Evolutionary conservation across 192 early-diverging fungal species (phyloP).

Genomic region (Jimgerdemannia flammicorona): DNA sequence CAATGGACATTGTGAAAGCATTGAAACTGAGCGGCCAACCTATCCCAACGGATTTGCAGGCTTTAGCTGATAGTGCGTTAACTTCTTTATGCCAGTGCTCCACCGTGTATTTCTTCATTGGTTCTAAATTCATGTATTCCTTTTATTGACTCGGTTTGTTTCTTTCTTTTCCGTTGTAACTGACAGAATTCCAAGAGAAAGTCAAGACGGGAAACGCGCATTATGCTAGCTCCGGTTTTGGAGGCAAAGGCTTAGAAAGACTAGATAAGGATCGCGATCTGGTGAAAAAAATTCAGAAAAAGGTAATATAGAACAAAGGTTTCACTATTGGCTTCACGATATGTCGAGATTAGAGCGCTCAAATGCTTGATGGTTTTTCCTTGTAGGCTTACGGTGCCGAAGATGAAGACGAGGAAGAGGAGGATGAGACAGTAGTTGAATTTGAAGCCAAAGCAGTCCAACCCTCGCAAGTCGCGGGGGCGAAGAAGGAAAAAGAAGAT

Average conservation of each 20-base stretch:
- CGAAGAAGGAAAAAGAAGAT: constrained; percentile 27
- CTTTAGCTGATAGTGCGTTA: constrained; percentile 59
- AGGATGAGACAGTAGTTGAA: constrained; percentile 23
- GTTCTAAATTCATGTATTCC: no score
- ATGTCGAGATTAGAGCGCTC: no score
- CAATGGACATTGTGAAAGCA: constrained; percentile 88
- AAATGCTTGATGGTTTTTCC: constrained; percentile 3
- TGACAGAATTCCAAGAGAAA: constrained; percentile 64
- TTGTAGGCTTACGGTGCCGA: constrained; percentile 61
- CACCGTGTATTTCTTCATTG: no score
- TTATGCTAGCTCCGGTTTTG: constrained; percentile 78
- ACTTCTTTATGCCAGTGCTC: not conserved
- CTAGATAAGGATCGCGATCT: constrained; percentile 89
- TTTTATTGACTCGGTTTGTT: no score
- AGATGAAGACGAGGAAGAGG: constrained; percentile 67
- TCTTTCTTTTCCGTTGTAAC: constrained; percentile 5
- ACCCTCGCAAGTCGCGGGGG: constrained; percentile 18
- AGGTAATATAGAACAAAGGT: constrained; percentile 36
- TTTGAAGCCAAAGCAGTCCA: not conserved
- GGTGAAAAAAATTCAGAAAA: constrained; percentile 90
- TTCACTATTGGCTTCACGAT: not conserved
- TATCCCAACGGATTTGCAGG: constrained; percentile 74
- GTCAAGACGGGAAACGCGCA: constrained; percentile 74
- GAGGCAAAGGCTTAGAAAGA: constrained; percentile 94
- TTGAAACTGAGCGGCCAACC: constrained; percentile 72